phyloP scores from a whole-genome alignment of 2,329 filamentous ascomycete genomes.

The Calonectria pseudoturangicola region DNA sequence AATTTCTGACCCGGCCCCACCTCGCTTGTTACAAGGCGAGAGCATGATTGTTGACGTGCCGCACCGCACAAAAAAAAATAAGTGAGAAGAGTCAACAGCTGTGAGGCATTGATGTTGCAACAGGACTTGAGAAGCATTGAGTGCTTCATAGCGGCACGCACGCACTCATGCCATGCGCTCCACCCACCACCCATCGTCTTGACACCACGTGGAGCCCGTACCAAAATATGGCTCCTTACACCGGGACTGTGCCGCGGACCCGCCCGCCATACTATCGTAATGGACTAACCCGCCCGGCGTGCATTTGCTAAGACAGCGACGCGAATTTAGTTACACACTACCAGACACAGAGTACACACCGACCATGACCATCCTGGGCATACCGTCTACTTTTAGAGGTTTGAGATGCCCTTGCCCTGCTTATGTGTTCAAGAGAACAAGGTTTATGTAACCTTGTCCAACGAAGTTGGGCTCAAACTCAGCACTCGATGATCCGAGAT shows the following conservation, averaged over 20 bases:
- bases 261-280: slow-evolving; percentile 48
- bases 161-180: slow-evolving; percentile 47
- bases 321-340: slow-evolving; percentile 37
- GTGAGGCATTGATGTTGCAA: slow-evolving; percentile 21
- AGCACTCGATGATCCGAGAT: slow-evolving; percentile 16
- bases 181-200: slow-evolving; percentile 51
- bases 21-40: slow-evolving; percentile 12
- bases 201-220: slow-evolving; percentile 55
- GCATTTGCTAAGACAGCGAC: slow-evolving; percentile 41
- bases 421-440: background rate
- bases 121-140: slow-evolving; percentile 27
- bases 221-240: slow-evolving; percentile 51
- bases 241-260: slow-evolving; percentile 56
- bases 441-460: background rate
- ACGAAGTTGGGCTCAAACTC: background rate
- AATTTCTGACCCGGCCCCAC: slow-evolving; percentile 32
- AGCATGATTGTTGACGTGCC: background rate
- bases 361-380: slow-evolving; percentile 31
- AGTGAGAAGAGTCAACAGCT: slow-evolving; percentile 26
- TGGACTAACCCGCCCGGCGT: slow-evolving; percentile 41
- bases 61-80: background rate
- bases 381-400: slow-evolving; percentile 22
- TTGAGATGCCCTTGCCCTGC: slow-evolving; percentile 21
- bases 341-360: slow-evolving; percentile 33
- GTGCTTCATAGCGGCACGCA: slow-evolving; percentile 39